Evolutionary conservation across 768 basidiomycete genomes (phyloP).

Genomic region (Leccinellum rugosiceps): DNA sequence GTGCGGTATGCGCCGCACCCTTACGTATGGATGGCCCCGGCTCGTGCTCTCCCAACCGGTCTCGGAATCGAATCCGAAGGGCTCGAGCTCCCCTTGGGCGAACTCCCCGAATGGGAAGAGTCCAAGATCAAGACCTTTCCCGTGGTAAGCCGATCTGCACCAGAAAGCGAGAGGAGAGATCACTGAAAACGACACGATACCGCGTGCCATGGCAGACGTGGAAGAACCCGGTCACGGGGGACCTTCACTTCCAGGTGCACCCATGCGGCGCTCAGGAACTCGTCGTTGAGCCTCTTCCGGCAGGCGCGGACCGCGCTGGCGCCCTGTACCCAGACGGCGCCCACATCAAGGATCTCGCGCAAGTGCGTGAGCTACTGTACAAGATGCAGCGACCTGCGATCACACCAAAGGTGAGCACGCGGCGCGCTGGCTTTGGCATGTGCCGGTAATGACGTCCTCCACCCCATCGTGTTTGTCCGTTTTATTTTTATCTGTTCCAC

Average conservation of each 20-base stretch:
- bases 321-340: constrained; percentile 84
- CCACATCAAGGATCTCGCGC: constrained; percentile 65
- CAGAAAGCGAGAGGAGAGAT: neutral
- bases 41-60: constrained; percentile 71
- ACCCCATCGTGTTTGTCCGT: neutral
- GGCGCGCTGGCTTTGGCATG: neutral
- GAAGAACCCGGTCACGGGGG: constrained; percentile 88
- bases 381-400: constrained; percentile 89
- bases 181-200: neutral
- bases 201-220: constrained; percentile 50
- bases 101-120: constrained; percentile 84
- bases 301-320: constrained; percentile 50
- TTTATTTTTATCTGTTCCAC: neutral
- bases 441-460: neutral
- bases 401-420: constrained; percentile 54
- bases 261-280: constrained; percentile 72
- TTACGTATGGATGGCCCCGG: constrained; percentile 87
- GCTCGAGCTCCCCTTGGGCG: constrained; percentile 58
- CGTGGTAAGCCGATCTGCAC: constrained; percentile 37
- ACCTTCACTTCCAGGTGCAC: constrained; percentile 87
- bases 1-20: constrained; percentile 84
- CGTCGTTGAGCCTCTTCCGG: constrained; percentile 69
- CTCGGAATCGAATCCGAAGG: constrained; percentile 81
- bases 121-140: constrained; percentile 70
- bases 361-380: constrained; percentile 74